phyloP scores from a whole-genome alignment of 441 rosid species.

The Hypseocharis bilobata region DNA sequence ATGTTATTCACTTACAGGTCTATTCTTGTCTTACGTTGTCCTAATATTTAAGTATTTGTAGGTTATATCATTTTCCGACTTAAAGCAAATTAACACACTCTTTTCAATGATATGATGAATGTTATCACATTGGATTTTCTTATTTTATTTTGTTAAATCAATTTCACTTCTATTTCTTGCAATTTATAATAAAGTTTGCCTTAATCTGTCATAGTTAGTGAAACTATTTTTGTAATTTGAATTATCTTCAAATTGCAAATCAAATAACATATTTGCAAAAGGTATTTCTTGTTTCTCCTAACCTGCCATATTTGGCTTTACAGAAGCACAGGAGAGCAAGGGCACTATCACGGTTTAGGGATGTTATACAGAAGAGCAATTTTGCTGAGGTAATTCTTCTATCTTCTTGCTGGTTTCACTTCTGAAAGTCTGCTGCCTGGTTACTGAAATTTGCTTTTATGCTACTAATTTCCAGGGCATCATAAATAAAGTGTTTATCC shows the following conservation, averaged over 20 bases:
- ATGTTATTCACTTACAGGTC: slow-evolving; percentile 77
- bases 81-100: too few species aligned
- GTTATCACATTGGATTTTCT: background rate
- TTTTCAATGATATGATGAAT: background rate
- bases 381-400: slow-evolving; percentile 50
- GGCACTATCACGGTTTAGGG: slow-evolving; percentile 59
- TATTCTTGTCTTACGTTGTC: slow-evolving; percentile 9
- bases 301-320: slow-evolving; percentile 21
- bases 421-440: slow-evolving; percentile 13
- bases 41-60: background rate
- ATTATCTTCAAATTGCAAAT: background rate
- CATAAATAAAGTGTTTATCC: slow-evolving; percentile 62
- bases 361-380: slow-evolving; percentile 34
- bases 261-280: background rate
- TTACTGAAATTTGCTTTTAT: slow-evolving; percentile 22
- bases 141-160: background rate
- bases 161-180: background rate
- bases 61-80: background rate
- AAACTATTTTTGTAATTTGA: background rate
- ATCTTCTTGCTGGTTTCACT: slow-evolving; percentile 1
- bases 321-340: slow-evolving; percentile 76
- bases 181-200: background rate
- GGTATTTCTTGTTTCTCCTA: background rate
- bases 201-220: background rate
- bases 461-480: slow-evolving; percentile 49